phyloP scores from a whole-genome alignment of 306 rosid species.

The Hippophae gyantsensis region DNA sequence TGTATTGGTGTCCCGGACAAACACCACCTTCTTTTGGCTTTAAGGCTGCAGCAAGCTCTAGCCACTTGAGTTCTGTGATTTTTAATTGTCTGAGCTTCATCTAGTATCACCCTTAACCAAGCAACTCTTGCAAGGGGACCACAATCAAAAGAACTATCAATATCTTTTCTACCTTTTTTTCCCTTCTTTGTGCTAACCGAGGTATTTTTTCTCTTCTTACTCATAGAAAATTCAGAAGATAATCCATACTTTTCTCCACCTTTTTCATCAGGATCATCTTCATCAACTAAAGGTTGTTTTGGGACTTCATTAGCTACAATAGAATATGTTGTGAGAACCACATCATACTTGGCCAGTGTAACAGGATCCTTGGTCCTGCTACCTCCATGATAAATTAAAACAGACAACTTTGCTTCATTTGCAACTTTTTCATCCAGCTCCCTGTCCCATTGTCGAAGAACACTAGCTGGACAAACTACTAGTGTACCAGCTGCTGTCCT shows the following conservation, averaged over 20 bases:
- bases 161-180: conserved; percentile 66
- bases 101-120: conserved; percentile 91
- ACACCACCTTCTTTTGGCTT: conserved; percentile 99
- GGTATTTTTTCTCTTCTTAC: conserved; percentile 66
- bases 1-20: conserved; percentile 97
- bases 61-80: conserved; percentile 99
- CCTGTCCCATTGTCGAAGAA: conserved; percentile 93
- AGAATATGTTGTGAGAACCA: conserved; percentile 87
- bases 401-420: conserved; percentile 53
- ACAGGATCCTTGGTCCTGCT: conserved; percentile 78
- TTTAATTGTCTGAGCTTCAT: conserved; percentile 98
- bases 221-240: conserved; percentile 46
- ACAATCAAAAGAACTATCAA: conserved; percentile 41
- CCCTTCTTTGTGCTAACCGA: conserved; percentile 42
- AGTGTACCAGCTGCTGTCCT: conserved; percentile 96
- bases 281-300: conserved; percentile 77
- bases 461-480: conserved; percentile 98
- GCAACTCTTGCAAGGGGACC: conserved; percentile 90
- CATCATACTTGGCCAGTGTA: conserved; percentile 71
- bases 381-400: conserved; percentile 84
- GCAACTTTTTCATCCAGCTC: conserved; percentile 86
- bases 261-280: conserved; percentile 68
- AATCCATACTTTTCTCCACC: conserved; percentile 56
- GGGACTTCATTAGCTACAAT: conserved; percentile 92
- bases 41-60: conserved; percentile 94